These are phyloP conservation scores for Hygrocybe coccinea DNA, from an alignment of 768 basidiomycete genomes.

Conservation along the genomic window DNA sequence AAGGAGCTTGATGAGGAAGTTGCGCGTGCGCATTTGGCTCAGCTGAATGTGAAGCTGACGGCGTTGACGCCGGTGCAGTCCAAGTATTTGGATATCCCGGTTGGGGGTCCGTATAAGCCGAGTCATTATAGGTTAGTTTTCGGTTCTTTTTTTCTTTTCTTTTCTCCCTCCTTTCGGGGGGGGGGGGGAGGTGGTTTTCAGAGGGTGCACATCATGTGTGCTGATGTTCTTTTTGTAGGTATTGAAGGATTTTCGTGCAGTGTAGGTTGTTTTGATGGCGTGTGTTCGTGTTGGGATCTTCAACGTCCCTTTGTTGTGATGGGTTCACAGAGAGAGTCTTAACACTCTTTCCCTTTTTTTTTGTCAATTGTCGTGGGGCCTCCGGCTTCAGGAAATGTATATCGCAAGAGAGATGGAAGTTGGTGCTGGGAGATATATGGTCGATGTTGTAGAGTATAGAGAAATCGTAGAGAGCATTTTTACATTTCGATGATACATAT, in stretches of 20 bases:
- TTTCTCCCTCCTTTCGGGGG: not conserved
- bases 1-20: conserved; percentile 99
- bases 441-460: too few relatives aligned
- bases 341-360: conserved; percentile 28
- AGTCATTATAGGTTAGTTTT: conserved; percentile 25
- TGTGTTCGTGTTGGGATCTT: conserved; percentile 38
- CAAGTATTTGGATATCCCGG: conserved; percentile 86
- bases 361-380: conserved; percentile 1
- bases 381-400: too few relatives aligned
- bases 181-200: conserved; percentile 16
- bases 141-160: not conserved
- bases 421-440: too few relatives aligned
- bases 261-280: too few relatives aligned
- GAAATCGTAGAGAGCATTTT: too few relatives aligned
- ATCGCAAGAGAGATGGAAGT: too few relatives aligned
- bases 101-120: conserved; percentile 64
- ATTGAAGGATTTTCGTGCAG: too few relatives aligned
- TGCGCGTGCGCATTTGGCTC: conserved; percentile 88
- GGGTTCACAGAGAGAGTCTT: conserved; percentile 38
- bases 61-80: conserved; percentile 68
- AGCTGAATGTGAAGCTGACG: conserved; percentile 93
- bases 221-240: too few relatives aligned
- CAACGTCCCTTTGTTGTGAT: conserved; percentile 48
- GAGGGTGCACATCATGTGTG: conserved; percentile 39
- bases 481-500: too few relatives aligned